A percentile compares a stretch with the other conserved stretches of the same genome.
phyloP scores from a whole-genome alignment of 73 alveolate genomes.

The Paramecium caudatum region DNA sequence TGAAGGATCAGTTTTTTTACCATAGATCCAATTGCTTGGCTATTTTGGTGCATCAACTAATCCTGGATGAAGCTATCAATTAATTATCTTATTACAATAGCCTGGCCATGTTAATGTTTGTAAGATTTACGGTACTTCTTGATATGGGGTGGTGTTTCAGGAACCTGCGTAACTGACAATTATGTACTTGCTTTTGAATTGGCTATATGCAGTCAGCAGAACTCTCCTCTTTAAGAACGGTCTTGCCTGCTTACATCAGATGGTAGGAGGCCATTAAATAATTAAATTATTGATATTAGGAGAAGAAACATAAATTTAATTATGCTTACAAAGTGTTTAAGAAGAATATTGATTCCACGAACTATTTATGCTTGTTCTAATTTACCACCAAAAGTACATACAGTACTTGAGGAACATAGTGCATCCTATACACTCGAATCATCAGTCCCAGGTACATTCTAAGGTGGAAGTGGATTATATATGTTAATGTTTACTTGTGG shows the following conservation, averaged over 20 bases:
- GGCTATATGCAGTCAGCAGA: slow-evolving; percentile 26
- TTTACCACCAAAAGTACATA: neutral
- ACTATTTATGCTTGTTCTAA: too few relatives aligned
- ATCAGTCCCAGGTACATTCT: slow-evolving; percentile 41
- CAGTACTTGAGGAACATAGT: neutral
- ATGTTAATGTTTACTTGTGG: slow-evolving; percentile 71
- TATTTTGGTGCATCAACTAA: slow-evolving; percentile 70
- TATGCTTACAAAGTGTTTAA: too few relatives aligned
- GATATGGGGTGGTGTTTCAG: slow-evolving; percentile 71
- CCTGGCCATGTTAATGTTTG: slow-evolving; percentile 60
- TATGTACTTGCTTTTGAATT: neutral
- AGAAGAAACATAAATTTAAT: too few relatives aligned
- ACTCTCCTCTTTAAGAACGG: slow-evolving; percentile 23
- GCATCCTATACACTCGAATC: neutral
- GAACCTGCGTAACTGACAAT: slow-evolving; percentile 20
- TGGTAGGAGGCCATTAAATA: too few relatives aligned
- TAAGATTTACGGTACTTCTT: slow-evolving; percentile 74
- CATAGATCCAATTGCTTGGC: slow-evolving; percentile 47
- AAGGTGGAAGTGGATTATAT: slow-evolving; percentile 45
- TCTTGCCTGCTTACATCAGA: slow-evolving; percentile 24
- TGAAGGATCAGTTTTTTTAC: slow-evolving; percentile 70
- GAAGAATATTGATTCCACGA: too few relatives aligned
- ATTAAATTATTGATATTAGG: too few relatives aligned
- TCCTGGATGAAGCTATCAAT: slow-evolving; percentile 68
- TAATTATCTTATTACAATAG: slow-evolving; percentile 15